phyloP scores from a whole-genome alignment of 805 yeast genomes.

The Ogataea degrootiae region DNA sequence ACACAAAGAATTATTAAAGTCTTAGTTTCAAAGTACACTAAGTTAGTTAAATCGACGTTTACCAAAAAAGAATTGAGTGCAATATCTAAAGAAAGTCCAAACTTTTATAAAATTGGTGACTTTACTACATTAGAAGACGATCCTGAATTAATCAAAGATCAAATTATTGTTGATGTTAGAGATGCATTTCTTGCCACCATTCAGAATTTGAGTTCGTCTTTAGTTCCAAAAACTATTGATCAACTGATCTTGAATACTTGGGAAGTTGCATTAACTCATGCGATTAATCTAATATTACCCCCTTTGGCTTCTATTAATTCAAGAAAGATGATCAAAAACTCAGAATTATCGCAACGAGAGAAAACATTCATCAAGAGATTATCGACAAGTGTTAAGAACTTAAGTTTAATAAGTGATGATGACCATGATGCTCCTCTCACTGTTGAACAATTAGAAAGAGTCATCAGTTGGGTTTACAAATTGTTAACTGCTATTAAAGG shows the following conservation, averaged over 20 bases:
- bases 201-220: slow-evolving; percentile 2
- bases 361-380: slow-evolving; percentile 5
- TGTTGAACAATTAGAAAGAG: slow-evolving; percentile 11
- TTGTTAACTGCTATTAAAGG: slow-evolving; percentile 7
- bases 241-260: slow-evolving; percentile 10
- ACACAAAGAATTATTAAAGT: slow-evolving; percentile 11
- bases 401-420: neutral
- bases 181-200: neutral
- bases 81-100: slow-evolving; percentile 4
- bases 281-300: slow-evolving; percentile 12
- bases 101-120: slow-evolving; percentile 6
- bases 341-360: neutral
- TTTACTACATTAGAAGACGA: slow-evolving; percentile 8
- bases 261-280: slow-evolving; percentile 8
- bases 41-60: slow-evolving; percentile 5
- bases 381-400: slow-evolving; percentile 5
- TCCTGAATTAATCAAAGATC: neutral
- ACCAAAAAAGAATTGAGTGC: slow-evolving; percentile 4
- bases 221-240: slow-evolving; percentile 11
- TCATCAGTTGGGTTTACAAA: slow-evolving; percentile 19
- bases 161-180: neutral
- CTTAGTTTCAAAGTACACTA: slow-evolving; percentile 11
- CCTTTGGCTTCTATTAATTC: slow-evolving; percentile 10
- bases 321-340: neutral
- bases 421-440: neutral